Conservation (phyloP, 768 basidiomycete genomes). For the Lentinula detonsa region DNA sequence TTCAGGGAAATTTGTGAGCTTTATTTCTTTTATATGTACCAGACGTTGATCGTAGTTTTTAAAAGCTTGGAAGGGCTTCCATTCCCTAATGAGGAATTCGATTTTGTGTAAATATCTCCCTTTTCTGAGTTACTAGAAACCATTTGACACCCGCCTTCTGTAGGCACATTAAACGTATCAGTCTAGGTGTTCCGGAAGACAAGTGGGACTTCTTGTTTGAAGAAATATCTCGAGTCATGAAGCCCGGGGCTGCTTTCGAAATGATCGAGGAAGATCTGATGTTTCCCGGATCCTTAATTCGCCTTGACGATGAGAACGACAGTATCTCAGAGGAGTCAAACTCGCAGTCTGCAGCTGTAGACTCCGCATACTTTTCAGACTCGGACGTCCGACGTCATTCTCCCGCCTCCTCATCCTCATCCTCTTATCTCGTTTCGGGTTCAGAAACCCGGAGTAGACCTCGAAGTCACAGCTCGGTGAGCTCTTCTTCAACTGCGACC, state of each 20-base stretch:
- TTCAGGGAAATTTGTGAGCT: slow-evolving; percentile 66
- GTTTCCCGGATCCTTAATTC: slow-evolving; percentile 46
- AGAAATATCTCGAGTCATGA: slow-evolving; percentile 67
- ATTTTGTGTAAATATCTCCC: slow-evolving; percentile 55
- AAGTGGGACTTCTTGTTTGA: slow-evolving; percentile 72
- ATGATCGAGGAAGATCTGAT: slow-evolving; percentile 73
- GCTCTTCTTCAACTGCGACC: neutral
- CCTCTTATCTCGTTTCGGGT: neutral
- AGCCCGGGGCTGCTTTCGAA: slow-evolving; percentile 68
- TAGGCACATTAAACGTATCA: slow-evolving; percentile 67
- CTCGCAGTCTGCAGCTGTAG: neutral
- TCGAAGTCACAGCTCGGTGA: neutral
- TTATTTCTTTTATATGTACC: neutral
- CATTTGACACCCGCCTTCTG: neutral
- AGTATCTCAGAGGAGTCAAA: neutral
- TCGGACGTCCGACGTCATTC: neutral
- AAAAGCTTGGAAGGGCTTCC: slow-evolving; percentile 62
- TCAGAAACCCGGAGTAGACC: neutral
- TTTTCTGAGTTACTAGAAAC: neutral
- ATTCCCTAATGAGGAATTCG: slow-evolving; percentile 68
- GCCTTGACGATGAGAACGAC: slow-evolving; percentile 25
- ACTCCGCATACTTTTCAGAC: neutral
- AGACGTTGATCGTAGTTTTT: slow-evolving; percentile 4
- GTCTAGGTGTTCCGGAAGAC: slow-evolving; percentile 71
- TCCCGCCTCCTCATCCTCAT: neutral